Evolutionary conservation across 371 early-diverging fungal species (phyloP).

Genomic region (Nematocida ausubeli): DNA sequence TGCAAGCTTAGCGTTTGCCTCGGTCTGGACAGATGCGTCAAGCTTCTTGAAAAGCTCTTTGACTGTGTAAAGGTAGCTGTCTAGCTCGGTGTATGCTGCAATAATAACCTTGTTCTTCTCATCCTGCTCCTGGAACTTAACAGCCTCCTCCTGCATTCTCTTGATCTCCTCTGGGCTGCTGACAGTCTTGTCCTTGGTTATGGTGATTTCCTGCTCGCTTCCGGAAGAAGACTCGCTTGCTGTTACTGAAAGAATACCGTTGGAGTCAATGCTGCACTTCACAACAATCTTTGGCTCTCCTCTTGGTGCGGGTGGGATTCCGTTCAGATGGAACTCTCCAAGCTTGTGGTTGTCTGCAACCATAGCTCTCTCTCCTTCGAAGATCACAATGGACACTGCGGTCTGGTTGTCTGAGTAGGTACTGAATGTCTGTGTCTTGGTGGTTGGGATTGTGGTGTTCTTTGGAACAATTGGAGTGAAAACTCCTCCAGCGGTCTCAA

Average conservation of each 20-base stretch:
- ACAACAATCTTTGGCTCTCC: constrained; percentile 72
- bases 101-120: constrained; percentile 50
- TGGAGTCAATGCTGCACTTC: constrained; percentile 72
- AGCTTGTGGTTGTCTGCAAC: constrained; percentile 84
- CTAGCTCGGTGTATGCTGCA: constrained; percentile 33
- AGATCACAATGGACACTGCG: constrained; percentile 81
- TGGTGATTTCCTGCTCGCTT: constrained; percentile 70
- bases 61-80: constrained; percentile 31
- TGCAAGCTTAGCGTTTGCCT: constrained; percentile 50
- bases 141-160: constrained; percentile 54
- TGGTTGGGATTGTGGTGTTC: constrained; percentile 82
- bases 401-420: constrained; percentile 87
- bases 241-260: constrained; percentile 72
- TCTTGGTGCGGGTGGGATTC: constrained; percentile 74
- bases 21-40: constrained; percentile 46
- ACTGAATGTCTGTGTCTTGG: constrained; percentile 80
- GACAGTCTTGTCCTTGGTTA: constrained; percentile 67
- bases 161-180: constrained; percentile 46
- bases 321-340: constrained; percentile 80
- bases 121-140: constrained; percentile 45
- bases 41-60: constrained; percentile 32
- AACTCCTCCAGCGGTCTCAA: constrained; percentile 88
- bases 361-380: constrained; percentile 81
- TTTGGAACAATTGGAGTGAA: constrained; percentile 85
- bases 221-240: constrained; percentile 72